Base-by-base conservation (phyloP, 2,329 filamentous ascomycete species). In the Metarhizium guizhouense region DNA sequence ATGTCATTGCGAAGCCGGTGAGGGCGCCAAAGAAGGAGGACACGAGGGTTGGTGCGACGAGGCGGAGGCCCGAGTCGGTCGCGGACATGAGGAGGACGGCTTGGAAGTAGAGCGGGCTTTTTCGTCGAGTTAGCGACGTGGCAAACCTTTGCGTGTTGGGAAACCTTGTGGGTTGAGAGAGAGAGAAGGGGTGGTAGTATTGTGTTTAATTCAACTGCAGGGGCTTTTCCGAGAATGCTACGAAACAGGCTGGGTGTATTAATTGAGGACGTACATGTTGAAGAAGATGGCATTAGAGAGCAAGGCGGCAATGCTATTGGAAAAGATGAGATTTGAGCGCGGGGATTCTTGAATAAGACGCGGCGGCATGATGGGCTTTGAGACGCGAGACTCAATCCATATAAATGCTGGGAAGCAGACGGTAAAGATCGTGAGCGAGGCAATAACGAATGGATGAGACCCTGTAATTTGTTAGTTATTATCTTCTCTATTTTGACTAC, bases 81-180 rank as follows among this genome's bases (percentile, higher is more conserved):
- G 88, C 84, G 6, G 77, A 80, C 56, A 85, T 83, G 53, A 87
- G 77, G 51, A 88, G 83, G 30, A 90, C 86, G 42, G 84, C 86
- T 66, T 90, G 87, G 71, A 89, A 91, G 73, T 86, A 92, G 7
- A 92, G 74, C 0, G 88, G 88, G 6, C 83, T 83, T 32, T 32
- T 48, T 5, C 2, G 16, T 25, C 42, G 29, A 25, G 51, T 34
- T 32, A 45, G 29, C 7, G 2, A 40, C 36, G 30, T 32, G 30
- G 30, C 30, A n/a, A n/a, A n/a, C n/a, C n/a, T n/a, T n/a, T n/a
- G n/a, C n/a, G n/a, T n/a, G n/a, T n/a, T n/a, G n/a, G n/a, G n/a
- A n/a, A n/a, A 32, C 30, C 8, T 8, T 4, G 30, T 32, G n/a
- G n/a, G n/a, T n/a, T n/a, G n/a, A n/a, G n/a, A n/a, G n/a, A n/a